A percentile compares a stretch with the other conserved stretches of the same genome.
These are phyloP conservation scores for Candida oleophila DNA, from an alignment of 805 yeast genomes.

Conservation along the genomic window DNA sequence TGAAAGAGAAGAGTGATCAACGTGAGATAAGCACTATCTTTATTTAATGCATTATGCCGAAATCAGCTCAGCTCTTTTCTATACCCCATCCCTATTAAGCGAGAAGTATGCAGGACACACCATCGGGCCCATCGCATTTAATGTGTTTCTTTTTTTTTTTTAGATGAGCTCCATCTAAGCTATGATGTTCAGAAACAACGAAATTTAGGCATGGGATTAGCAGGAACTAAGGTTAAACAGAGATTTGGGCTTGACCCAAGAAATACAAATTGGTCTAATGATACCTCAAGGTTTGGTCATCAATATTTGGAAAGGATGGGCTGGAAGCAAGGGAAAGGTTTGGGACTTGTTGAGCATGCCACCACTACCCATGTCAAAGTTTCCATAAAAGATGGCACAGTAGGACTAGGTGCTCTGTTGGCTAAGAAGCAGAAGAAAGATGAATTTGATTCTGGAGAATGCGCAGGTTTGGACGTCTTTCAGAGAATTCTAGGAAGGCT, in stretches of 20 bases:
- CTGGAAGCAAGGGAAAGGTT: slow-evolving; percentile 90
- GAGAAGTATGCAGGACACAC: slow-evolving; percentile 5
- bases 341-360: slow-evolving; percentile 69
- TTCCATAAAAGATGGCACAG: slow-evolving; percentile 72
- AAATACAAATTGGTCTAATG: slow-evolving; percentile 92
- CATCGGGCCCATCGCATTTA: slow-evolving; percentile 10
- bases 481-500: slow-evolving; percentile 86
- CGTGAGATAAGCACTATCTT: too few relatives aligned
- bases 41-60: too few relatives aligned
- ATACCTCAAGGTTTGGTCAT: slow-evolving; percentile 82
- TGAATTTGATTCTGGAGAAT: slow-evolving; percentile 76
- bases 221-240: slow-evolving; percentile 76
- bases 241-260: slow-evolving; percentile 91
- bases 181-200: not conserved
- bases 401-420: slow-evolving; percentile 87
- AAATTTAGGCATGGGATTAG: slow-evolving; percentile 65
- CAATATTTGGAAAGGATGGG: slow-evolving; percentile 79
- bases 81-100: too few relatives aligned
- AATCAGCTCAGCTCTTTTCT: too few relatives aligned
- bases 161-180: too few relatives aligned
- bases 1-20: too few relatives aligned
- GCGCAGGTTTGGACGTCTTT: slow-evolving; percentile 89
- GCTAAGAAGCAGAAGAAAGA: slow-evolving; percentile 58
- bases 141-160: slow-evolving; percentile 1
- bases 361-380: slow-evolving; percentile 83